A percentile compares a stretch with the other conserved stretches of the same genome.
phyloP scores from a whole-genome alignment of 1,284 basidiomycete species.

The Mycena citricolor region DNA sequence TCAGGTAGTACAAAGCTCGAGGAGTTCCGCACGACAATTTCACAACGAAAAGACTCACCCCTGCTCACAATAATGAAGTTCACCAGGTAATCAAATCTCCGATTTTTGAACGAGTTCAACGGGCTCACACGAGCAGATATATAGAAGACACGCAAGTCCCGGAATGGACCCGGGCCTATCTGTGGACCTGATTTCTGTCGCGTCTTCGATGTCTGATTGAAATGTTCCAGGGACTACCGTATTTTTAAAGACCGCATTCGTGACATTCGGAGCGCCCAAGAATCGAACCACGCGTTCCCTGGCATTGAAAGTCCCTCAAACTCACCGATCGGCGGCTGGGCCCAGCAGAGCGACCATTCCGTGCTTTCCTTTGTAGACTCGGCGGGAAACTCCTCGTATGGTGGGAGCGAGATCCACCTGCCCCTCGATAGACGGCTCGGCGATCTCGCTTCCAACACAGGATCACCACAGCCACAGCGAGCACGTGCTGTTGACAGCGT shows the following conservation, averaged over 20 bases:
- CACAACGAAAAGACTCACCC: too few relatives aligned
- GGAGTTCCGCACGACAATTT: too few relatives aligned
- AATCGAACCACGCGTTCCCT: slow-evolving; percentile 7
- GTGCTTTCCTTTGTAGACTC: slow-evolving; percentile 20
- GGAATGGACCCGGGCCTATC: slow-evolving; percentile 19
- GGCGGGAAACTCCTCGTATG: slow-evolving; percentile 14
- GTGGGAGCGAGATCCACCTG: slow-evolving; percentile 13
- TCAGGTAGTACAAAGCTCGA: too few relatives aligned
- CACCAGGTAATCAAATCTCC: slow-evolving; percentile 9
- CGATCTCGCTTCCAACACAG: slow-evolving; percentile 7
- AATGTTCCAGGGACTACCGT: slow-evolving; percentile 17
- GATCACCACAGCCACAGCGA: background rate
- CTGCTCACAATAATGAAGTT: slow-evolving; percentile 23
- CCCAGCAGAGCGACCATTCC: slow-evolving; percentile 5
- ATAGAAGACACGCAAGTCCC: slow-evolving; percentile 22
- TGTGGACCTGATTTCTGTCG: slow-evolving; percentile 10
- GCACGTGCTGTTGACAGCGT: too few relatives aligned
- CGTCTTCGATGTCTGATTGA: background rate
- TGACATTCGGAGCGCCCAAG: slow-evolving; percentile 16
- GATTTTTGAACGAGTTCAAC: background rate
- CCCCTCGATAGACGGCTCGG: slow-evolving; percentile 12
- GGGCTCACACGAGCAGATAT: slow-evolving; percentile 10
- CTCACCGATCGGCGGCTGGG: slow-evolving; percentile 11
- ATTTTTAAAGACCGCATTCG: slow-evolving; percentile 22
- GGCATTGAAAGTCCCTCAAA: slow-evolving; percentile 18